phyloP scores from a whole-genome alignment of 2,329 filamentous ascomycete genomes.

The Dothistroma septosporum region DNA sequence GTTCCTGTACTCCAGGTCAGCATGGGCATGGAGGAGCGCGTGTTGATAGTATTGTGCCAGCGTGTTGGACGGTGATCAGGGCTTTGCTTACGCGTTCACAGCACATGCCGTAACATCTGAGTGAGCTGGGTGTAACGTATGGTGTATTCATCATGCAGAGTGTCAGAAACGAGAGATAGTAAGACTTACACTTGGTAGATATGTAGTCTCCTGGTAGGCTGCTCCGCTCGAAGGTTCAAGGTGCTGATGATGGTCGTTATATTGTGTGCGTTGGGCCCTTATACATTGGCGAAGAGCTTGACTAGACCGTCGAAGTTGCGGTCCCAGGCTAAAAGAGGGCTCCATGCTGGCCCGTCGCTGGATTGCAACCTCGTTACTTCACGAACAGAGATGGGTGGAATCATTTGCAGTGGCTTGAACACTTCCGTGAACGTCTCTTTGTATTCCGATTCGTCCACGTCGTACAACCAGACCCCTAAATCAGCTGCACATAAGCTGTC shows the following conservation, averaged over 20 bases:
- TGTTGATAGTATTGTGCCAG: not conserved
- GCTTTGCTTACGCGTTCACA: conserved; percentile 8
- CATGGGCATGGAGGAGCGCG: not conserved
- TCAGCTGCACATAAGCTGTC: conserved; percentile 44
- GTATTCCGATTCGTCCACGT: conserved; percentile 15
- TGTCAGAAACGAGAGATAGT: not conserved
- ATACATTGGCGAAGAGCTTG: not conserved
- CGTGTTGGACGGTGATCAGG: not conserved
- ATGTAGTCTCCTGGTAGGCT: not conserved
- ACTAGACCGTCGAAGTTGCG: not conserved
- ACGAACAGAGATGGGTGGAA: conserved; percentile 4
- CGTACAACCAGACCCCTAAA: conserved; percentile 41
- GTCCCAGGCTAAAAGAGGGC: not conserved
- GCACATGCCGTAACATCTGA: conserved; percentile 9
- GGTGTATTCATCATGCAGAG: conserved; percentile 5
- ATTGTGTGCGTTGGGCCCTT: not conserved
- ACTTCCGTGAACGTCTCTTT: conserved; percentile 15
- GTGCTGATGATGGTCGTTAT: no score
- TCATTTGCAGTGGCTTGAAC: conserved; percentile 24
- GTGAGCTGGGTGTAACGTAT: conserved; percentile 10
- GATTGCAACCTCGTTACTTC: conserved; percentile 1
- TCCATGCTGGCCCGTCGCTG: not conserved
- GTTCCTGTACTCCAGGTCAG: not conserved
- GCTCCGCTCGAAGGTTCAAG: not conserved
- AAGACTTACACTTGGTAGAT: not conserved